Base-by-base conservation (phyloP, 306 rosid genomes). In the Acacia crassicarpa region DNA sequence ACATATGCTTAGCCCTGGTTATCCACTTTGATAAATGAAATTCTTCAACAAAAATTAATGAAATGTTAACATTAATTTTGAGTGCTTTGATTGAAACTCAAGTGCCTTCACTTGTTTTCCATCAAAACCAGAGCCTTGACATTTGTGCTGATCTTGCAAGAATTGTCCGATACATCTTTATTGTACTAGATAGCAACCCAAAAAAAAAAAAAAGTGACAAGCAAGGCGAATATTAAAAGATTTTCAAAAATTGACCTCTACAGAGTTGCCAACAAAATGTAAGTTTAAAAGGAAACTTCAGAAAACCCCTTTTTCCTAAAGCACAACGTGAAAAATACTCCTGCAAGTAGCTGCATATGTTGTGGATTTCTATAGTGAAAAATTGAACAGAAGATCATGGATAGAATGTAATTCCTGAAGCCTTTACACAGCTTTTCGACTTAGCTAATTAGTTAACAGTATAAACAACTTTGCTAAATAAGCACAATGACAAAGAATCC, bases 1-100 rank as follows among this genome's bases (percentile, higher is more conserved):
- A 44, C 54, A 38, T 56, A 69, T 23, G 41, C 75, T 68, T 33
- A 54, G 48, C 43, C 58, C 69, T 19, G 71, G 70, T 49, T 67
- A 77, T 68, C 79, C 72, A 74, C 74, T 68, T 74, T 19, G 53
- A 81, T 67, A 67, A 65, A 77, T 83, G 46, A 65, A 46, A 72
- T 38, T 72, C 80, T 83, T 79, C 40, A 78, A n/a, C 2, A 78
- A 81, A 70, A 8, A 20, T 71, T 59, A 27, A 81, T 32, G 72
- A 71, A 81, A 59, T 74, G 61, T 51, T 65, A 78, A 70, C 51
- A 75, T 71, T 63, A 81, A 48, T 71, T 70, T 63, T 27, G 73
- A 70, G 43, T 69, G 82, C 82, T 77, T 40, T 72, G 45, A 83
- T 54, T 75, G 72, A 78, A 79, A 76, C 25, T 56, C 56, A 43